phyloP scores from a whole-genome alignment of 768 basidiomycete species.

The Podaxis carcinomalis region DNA sequence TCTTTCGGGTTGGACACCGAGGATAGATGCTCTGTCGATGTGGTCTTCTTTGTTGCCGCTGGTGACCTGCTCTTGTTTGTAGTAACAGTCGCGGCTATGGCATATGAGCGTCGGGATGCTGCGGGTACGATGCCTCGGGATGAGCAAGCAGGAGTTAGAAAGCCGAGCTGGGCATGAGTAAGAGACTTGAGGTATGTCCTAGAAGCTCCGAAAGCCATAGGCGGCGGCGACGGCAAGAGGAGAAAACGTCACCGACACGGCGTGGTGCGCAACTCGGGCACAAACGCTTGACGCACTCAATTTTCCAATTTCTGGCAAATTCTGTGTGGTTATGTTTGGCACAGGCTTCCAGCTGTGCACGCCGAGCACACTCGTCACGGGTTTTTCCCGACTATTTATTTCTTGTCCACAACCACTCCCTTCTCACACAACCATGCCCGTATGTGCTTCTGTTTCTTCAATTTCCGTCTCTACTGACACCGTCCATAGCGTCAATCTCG shows the following conservation, averaged over 20 bases:
- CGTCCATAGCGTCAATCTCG: slow-evolving; percentile 68
- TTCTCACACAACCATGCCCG: slow-evolving; percentile 30
- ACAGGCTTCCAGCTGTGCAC: background rate
- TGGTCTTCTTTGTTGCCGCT: slow-evolving; percentile 7
- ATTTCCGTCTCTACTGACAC: background rate
- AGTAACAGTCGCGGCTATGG: background rate
- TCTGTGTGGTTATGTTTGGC: slow-evolving; percentile 18
- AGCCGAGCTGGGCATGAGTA: slow-evolving; percentile 4
- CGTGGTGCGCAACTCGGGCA: background rate
- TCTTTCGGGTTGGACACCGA: background rate
- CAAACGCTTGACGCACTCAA: background rate
- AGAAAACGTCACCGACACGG: slow-evolving; percentile 3
- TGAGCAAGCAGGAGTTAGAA: background rate
- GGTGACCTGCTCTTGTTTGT: background rate
- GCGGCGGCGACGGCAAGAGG: background rate
- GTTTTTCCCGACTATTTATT: slow-evolving; percentile 21
- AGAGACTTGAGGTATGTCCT: slow-evolving; percentile 15
- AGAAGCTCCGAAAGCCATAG: slow-evolving; percentile 20
- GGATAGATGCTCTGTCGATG: background rate
- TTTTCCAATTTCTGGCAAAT: background rate
- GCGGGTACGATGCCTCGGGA: background rate
- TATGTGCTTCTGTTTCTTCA: slow-evolving; percentile 20
- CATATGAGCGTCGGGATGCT: background rate
- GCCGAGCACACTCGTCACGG: slow-evolving; percentile 1
- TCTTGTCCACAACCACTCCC: slow-evolving; percentile 27